Conservation (phyloP, 2,329 filamentous ascomycete genomes). For the Exutisphaerella laricina region DNA sequence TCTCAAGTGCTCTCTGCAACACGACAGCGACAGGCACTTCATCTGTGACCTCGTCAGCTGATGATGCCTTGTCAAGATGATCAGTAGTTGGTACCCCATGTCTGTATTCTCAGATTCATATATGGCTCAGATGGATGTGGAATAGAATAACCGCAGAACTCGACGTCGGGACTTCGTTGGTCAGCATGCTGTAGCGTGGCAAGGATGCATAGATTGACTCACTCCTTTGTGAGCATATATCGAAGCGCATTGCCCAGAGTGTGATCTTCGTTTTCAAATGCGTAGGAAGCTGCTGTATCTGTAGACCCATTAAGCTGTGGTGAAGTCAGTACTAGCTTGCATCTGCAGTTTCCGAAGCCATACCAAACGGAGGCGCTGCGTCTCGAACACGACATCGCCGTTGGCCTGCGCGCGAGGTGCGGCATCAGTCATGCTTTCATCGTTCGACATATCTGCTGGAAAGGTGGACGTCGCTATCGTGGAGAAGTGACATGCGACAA, state of each 20-base stretch:
- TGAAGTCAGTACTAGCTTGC: background rate
- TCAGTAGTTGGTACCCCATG: constrained; percentile 61
- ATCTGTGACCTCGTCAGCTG: constrained; percentile 49
- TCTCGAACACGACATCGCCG: constrained; percentile 32
- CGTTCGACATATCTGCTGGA: constrained; percentile 30
- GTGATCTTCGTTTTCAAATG: constrained; percentile 90
- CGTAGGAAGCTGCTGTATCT: constrained; percentile 86
- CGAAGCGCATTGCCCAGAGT: constrained; percentile 90
- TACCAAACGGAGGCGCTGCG: constrained; percentile 43
- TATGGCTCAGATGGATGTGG: constrained; percentile 92
- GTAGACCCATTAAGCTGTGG: constrained; percentile 74
- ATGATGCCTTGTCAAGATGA: constrained; percentile 5
- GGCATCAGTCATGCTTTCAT: constrained; percentile 36
- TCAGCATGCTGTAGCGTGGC: too few species aligned
- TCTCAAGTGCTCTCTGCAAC: constrained; percentile 80
- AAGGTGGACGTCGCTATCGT: too few species aligned
- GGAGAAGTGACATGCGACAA: too few species aligned
- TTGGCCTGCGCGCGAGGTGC: constrained; percentile 42
- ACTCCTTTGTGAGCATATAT: constrained; percentile 99
- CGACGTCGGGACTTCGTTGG: constrained; percentile 71
- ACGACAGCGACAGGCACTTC: constrained; percentile 76
- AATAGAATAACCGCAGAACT: constrained; percentile 97
- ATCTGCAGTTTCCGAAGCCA: background rate
- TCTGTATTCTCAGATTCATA: constrained; percentile 97
- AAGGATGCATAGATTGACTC: too few species aligned